Base-by-base conservation (phyloP, 2,329 filamentous ascomycete species). In the Torrubiella hemipterigena region DNA sequence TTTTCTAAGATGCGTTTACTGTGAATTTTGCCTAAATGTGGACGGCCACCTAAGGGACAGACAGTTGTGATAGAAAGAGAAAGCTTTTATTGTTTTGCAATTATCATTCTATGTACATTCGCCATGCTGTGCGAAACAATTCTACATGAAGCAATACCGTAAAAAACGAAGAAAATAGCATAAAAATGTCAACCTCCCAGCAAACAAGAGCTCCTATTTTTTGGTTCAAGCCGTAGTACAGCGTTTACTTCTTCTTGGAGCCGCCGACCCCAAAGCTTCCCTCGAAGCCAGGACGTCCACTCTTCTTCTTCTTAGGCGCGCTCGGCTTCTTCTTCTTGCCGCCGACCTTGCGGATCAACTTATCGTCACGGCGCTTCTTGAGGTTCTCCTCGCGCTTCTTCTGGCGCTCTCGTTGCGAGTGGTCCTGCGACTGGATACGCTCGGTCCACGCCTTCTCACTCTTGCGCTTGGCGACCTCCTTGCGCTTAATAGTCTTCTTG, bases 401-500 rank as follows among this genome's bases (percentile, higher is more conserved):
- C 50, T 89, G 84, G 51, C 77, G 79, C 44, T 82, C 77, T 32
- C 84, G 81, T 51, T 81, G 81, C 29, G 81, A 66, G 56, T 81
- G 80, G 42, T 73, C 69, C 29, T 96, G 76, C 18, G 77, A 78
- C 17, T 80, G 73, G 23, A 73, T 60, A 29, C 83, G 69, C 35
- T 85, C 81, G 28, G 62, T 69, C 83, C 91, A 96, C 49, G 91
- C 85, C 50, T 81, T 79, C 54, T 85, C 84, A 51, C 83, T 93
- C 73, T 91, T 93, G 58, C 78, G 80, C 73, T 95, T 96, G 31
- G 72, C 65, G 43, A 78, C 75, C 48, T 95, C 85, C 63, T 94
- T 93, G 43, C 89, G 77, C 69, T 95, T 95, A 42, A 96, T 65
- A 1, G 87, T 82, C 67, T 94, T 95, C 67, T 94, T 95, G 17